Conservation (phyloP, 768 basidiomycete species). For the Rickenella mellea region DNA sequence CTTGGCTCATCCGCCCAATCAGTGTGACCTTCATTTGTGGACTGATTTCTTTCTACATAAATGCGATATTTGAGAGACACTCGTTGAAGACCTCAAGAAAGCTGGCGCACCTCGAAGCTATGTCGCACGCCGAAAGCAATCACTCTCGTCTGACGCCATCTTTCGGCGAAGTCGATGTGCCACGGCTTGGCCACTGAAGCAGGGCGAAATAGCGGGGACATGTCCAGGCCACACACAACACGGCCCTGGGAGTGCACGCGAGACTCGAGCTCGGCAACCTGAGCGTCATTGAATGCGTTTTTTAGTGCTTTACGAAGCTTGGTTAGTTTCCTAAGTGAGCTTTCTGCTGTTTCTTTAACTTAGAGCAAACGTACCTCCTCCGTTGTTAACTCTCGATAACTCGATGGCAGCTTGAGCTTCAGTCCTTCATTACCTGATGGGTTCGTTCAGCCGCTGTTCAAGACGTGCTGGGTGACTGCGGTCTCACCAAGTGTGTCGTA, state of each 20-base stretch:
- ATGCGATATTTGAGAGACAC: conserved; percentile 10
- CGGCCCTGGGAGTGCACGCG: conserved; percentile 36
- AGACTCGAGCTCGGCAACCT: conserved; percentile 19
- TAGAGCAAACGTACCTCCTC: conserved; percentile 33
- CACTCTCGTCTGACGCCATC: background rate
- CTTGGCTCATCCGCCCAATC: conserved; percentile 26
- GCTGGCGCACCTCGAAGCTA: conserved; percentile 29
- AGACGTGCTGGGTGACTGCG: conserved; percentile 1
- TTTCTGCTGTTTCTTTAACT: conserved; percentile 31
- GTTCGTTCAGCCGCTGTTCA: background rate
- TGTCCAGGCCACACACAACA: conserved; percentile 37
- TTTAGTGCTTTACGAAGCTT: conserved; percentile 26
- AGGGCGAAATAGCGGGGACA: conserved; percentile 34
- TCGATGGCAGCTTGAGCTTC: conserved; percentile 33
- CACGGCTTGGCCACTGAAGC: conserved; percentile 6
- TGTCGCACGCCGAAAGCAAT: conserved; percentile 29
- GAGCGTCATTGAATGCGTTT: background rate
- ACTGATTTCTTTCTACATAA: conserved; percentile 35
- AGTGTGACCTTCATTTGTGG: conserved; percentile 35
- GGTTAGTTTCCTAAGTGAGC: conserved; percentile 30
- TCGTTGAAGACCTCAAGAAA: conserved; percentile 3
- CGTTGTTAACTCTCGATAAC: conserved; percentile 31
- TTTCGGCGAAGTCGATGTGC: background rate
- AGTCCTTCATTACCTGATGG: conserved; percentile 27
- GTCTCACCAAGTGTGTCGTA: conserved; percentile 63